A percentile compares a stretch with the other conserved stretches of the same genome.
Evolutionary conservation across 169 alveolate genomes (phyloP).

Genomic region (Fabrea salina): DNA sequence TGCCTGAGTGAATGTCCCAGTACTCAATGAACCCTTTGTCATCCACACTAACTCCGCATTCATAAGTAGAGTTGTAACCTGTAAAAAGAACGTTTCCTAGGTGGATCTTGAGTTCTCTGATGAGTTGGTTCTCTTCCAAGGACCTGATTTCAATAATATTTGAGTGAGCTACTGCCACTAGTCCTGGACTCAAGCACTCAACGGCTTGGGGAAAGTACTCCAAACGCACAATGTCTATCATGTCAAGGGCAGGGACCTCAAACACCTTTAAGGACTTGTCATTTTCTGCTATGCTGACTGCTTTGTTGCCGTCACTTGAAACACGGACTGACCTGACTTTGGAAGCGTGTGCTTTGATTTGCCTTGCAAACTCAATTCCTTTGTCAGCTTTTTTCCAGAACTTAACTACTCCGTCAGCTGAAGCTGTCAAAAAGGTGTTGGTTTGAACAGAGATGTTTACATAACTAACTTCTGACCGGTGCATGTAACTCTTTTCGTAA

Average conservation of each 20-base stretch:
- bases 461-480: background rate
- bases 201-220: conserved; percentile 47
- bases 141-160: conserved; percentile 50
- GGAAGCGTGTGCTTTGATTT: conserved; percentile 93
- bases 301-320: conserved; percentile 56
- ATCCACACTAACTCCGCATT: conserved; percentile 67
- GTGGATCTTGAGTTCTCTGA: conserved; percentile 57
- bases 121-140: conserved; percentile 39
- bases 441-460: background rate
- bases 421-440: conserved; percentile 88
- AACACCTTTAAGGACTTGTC: conserved; percentile 74
- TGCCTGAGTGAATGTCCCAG: conserved; percentile 70
- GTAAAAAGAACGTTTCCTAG: conserved; percentile 50
- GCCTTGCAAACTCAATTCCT: conserved; percentile 95
- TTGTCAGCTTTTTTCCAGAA: conserved; percentile 95
- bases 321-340: conserved; percentile 70
- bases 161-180: background rate
- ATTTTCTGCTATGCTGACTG: conserved; percentile 64
- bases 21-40: conserved; percentile 74
- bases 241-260: conserved; percentile 71
- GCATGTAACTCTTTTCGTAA: conserved; percentile 35
- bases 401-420: conserved; percentile 94
- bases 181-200: background rate
- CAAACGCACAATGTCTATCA: conserved; percentile 68
- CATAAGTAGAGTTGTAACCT: conserved; percentile 43